Evolutionary conservation across 192 early-diverging fungal species (phyloP), one percentile per base, ranked within the genome.

Genomic region (Coemansia sp.): DNA sequence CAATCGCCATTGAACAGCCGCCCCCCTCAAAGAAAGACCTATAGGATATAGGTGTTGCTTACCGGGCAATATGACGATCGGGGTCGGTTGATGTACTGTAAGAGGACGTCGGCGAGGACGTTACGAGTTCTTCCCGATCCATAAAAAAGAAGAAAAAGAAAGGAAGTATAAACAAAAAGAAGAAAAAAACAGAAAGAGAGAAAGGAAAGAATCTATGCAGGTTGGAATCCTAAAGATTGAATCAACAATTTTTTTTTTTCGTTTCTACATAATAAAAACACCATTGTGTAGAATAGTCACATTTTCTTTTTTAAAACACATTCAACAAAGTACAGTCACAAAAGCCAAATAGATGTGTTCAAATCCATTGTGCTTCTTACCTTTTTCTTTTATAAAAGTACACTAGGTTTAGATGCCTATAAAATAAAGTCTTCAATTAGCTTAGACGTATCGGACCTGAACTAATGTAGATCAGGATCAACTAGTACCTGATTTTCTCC

Each of bases 81-180:
- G 59, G 59, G 4, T 73, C 70, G 45, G 64, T 73, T 9, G 43
- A 56, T 38, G 64, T 61, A 51, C 64, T 73, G 60, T 66, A 73
- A 18, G 64, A 73, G 23, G 70, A 66, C 40, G 70, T 48, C 33
- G 55, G 65, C 38, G 70, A 73, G 36, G 70, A 59, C 13, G 65
- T 66, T 65, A 66, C 56, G 38, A 51, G 58, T 26, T 65, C 43
- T 33, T 65, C 43, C 56, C 35, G 56, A 37, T 58, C 56, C 56
- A 58, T 53, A 55, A 8, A 55, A 64, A 35, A 51, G 36, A 36
- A 34, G n/a, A 20, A 36, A 18, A 46, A 20, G 36, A 18, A 46
- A n/a, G 21, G 60, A 46, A 16, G 23, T 13, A 23, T 40, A 60
- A 28, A 60, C 37, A 14, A 31, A 5, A 46, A 10, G 7, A 62